Evolutionary conservation across 768 basidiomycete species (phyloP).

Genomic region (Boletus subparvulus): DNA sequence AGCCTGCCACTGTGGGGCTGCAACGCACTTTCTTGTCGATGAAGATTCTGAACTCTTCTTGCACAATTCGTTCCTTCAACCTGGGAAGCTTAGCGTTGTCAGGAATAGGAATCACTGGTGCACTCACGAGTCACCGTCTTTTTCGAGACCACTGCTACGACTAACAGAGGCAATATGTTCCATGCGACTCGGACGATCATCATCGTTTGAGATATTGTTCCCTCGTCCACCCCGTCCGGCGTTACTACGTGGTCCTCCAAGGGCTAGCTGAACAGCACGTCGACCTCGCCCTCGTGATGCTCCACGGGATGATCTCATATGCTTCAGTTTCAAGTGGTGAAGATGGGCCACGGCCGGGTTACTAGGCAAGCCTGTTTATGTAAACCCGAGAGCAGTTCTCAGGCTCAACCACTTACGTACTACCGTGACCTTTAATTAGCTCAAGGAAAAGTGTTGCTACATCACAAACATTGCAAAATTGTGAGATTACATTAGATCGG

Average conservation of each 20-base stretch:
- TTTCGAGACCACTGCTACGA: slow-evolving; percentile 72
- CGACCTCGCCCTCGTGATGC: slow-evolving; percentile 12
- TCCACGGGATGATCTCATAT: slow-evolving; percentile 16
- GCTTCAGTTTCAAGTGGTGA: neutral
- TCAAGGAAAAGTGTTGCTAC: no score
- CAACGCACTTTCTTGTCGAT: slow-evolving; percentile 60
- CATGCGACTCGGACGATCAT: slow-evolving; percentile 40
- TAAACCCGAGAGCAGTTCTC: no score
- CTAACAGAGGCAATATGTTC: slow-evolving; percentile 71
- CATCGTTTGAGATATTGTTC: slow-evolving; percentile 2
- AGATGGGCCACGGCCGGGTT: neutral
- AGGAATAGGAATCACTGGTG: slow-evolving; percentile 6
- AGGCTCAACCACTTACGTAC: no score
- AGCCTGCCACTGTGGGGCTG: neutral
- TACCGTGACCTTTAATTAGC: no score
- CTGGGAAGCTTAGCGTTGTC: slow-evolving; percentile 44
- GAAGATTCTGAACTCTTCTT: slow-evolving; percentile 67
- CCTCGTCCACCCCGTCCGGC: neutral
- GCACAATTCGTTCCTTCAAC: slow-evolving; percentile 55
- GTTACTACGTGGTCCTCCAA: neutral
- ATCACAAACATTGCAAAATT: no score
- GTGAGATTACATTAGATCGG: no score
- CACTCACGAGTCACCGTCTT: slow-evolving; percentile 73
- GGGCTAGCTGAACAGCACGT: neutral
- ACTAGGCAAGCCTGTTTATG: neutral